Evolutionary conservation across 1,284 basidiomycete genomes (phyloP).

Genomic region (Golubevia pallescens): DNA sequence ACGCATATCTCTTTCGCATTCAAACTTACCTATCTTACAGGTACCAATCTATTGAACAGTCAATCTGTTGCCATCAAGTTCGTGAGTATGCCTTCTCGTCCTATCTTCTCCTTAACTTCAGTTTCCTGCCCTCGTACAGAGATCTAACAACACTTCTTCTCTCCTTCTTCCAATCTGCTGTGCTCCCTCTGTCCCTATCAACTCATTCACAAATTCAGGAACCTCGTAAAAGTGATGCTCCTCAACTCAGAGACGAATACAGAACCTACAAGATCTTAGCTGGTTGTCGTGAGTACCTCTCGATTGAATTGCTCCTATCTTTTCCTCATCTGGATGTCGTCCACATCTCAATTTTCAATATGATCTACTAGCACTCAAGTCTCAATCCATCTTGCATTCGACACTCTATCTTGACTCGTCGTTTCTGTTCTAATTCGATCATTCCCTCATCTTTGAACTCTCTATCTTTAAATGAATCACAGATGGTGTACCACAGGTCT

Average conservation of each 20-base stretch:
- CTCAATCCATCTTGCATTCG: not conserved
- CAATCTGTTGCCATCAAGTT: slow-evolving; percentile 98
- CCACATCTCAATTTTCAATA: too few species aligned
- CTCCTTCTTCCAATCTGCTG: too few species aligned
- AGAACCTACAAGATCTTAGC: slow-evolving; percentile 93
- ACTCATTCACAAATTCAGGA: too few species aligned
- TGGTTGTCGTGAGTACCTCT: slow-evolving; percentile 88
- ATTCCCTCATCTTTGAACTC: not conserved
- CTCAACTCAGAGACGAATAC: slow-evolving; percentile 94
- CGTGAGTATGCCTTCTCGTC: too few species aligned
- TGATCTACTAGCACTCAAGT: not conserved
- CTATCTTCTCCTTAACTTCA: too few species aligned
- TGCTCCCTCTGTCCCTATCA: too few species aligned
- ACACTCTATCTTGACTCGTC: not conserved
- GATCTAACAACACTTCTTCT: too few species aligned
- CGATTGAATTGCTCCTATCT: too few species aligned
- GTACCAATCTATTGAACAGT: slow-evolving; percentile 90
- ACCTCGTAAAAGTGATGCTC: slow-evolving; percentile 93
- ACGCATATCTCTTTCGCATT: slow-evolving; percentile 4
- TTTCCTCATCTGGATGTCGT: too few species aligned
- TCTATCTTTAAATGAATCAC: slow-evolving; percentile 11
- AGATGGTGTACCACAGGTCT: slow-evolving; percentile 92
- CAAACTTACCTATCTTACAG: too few species aligned
- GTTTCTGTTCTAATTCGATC: too few species aligned
- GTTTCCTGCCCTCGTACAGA: too few species aligned